These are phyloP conservation scores for Colletotrichum lindemuthianum DNA, from an alignment of 2,329 filamentous ascomycete species.

Conservation along the genomic window DNA sequence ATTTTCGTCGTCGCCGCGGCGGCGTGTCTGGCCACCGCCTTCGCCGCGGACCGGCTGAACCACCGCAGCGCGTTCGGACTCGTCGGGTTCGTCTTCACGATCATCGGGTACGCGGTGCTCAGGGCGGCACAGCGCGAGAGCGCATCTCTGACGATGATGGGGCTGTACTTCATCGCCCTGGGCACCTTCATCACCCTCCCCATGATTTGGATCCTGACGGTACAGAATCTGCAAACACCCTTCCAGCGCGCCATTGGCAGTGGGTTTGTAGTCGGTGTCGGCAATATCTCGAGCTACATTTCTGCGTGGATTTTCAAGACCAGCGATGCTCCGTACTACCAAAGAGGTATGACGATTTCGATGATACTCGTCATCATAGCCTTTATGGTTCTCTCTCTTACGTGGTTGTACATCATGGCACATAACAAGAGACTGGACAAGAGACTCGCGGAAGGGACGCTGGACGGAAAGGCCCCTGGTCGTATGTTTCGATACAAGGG, in stretches of 20 bases:
- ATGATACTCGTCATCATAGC: constrained; percentile 30
- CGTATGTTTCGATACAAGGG: background rate
- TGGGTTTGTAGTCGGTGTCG: constrained; percentile 52
- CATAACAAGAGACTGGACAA: constrained; percentile 25
- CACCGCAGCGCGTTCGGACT: constrained; percentile 36
- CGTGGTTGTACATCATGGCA: constrained; percentile 28
- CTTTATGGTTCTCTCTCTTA: constrained; percentile 5
- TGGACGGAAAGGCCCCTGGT: background rate
- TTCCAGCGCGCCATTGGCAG: constrained; percentile 39
- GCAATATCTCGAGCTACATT: constrained; percentile 44
- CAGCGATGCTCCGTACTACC: constrained; percentile 35
- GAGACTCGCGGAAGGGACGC: background rate
- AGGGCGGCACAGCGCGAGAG: background rate
- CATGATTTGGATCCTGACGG: constrained; percentile 36
- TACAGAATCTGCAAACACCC: constrained; percentile 35
- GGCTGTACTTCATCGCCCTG: constrained; percentile 35
- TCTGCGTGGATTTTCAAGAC: constrained; percentile 38
- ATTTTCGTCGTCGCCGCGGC: constrained; percentile 36
- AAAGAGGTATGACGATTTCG: constrained; percentile 32
- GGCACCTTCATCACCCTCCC: constrained; percentile 36
- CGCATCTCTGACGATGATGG: constrained; percentile 33
- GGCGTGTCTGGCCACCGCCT: constrained; percentile 31
- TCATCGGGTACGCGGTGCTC: constrained; percentile 33
- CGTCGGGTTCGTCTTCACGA: constrained; percentile 30
- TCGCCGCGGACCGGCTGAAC: constrained; percentile 32